Percentiles rank a stretch among this genome's conserved stretches.
Evolutionary conservation across 2,329 filamentous ascomycete species (phyloP).

Genomic region (Blastomyces emzantsi): DNA sequence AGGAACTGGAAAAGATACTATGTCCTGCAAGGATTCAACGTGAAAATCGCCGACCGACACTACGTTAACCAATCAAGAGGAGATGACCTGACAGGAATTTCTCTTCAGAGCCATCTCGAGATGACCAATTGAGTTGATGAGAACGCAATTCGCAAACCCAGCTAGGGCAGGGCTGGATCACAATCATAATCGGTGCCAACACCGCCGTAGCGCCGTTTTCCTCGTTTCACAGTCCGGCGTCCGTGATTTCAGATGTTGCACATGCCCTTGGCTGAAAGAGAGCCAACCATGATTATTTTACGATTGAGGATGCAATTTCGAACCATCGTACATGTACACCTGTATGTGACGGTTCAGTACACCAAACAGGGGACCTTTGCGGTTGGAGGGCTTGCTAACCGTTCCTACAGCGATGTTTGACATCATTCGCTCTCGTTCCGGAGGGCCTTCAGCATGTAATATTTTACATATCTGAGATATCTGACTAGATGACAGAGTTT

Average conservation of each 20-base stretch:
- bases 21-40: neutral
- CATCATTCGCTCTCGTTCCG: neutral
- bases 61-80: neutral
- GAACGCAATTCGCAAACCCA: neutral
- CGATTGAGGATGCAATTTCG: neutral
- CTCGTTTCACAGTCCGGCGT: neutral
- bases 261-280: neutral
- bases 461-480: neutral
- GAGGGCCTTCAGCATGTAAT: neutral
- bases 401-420: neutral
- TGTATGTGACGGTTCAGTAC: neutral
- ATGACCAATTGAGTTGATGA: slow-evolving; percentile 1
- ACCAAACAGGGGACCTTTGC: neutral
- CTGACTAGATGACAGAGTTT: neutral
- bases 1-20: neutral
- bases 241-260: neutral
- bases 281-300: neutral
- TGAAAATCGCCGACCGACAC: neutral
- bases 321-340: neutral
- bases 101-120: neutral
- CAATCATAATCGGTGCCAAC: neutral
- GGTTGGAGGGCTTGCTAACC: neutral
- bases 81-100: neutral
- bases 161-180: neutral
- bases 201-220: neutral